These are phyloP conservation scores for Colletotrichum tofieldiae DNA, from an alignment of 2,329 filamentous ascomycete species.

Conservation along the genomic window DNA sequence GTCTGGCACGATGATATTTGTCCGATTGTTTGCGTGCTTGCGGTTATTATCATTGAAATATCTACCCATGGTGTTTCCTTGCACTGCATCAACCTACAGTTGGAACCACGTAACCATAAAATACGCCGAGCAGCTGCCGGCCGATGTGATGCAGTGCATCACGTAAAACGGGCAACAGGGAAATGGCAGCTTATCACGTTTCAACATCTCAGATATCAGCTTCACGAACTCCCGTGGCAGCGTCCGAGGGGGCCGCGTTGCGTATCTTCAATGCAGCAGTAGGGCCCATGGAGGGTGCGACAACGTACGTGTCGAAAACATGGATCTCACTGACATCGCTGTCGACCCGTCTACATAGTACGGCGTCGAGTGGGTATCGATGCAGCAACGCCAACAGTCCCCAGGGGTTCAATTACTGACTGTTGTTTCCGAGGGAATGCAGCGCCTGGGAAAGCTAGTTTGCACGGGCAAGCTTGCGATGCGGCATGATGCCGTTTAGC, in stretches of 20 bases:
- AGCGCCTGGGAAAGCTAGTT: not conserved
- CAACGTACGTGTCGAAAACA: conserved; percentile 1
- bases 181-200: conserved; percentile 11
- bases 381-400: conserved; percentile 33
- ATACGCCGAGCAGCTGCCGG: conserved; percentile 20
- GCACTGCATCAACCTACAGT: not conserved
- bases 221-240: conserved; percentile 11
- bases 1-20: not conserved
- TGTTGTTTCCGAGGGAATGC: not conserved
- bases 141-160: conserved; percentile 27
- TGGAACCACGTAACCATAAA: conserved; percentile 20
- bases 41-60: not conserved
- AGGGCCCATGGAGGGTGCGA: conserved; percentile 19
- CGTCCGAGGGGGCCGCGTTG: not conserved
- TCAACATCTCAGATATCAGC: conserved; percentile 29
- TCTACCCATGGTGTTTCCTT: not conserved
- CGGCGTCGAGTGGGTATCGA: conserved; percentile 1
- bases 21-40: no score
- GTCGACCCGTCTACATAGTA: conserved; percentile 5
- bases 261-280: conserved; percentile 23
- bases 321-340: conserved; percentile 15
- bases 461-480: not conserved
- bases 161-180: conserved; percentile 11
- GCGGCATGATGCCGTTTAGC: not conserved
- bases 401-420: conserved; percentile 6